Evolutionary conservation across 495 filamentous ascomycete genomes (phyloP).

Genomic region (Xylaria nigripes): DNA sequence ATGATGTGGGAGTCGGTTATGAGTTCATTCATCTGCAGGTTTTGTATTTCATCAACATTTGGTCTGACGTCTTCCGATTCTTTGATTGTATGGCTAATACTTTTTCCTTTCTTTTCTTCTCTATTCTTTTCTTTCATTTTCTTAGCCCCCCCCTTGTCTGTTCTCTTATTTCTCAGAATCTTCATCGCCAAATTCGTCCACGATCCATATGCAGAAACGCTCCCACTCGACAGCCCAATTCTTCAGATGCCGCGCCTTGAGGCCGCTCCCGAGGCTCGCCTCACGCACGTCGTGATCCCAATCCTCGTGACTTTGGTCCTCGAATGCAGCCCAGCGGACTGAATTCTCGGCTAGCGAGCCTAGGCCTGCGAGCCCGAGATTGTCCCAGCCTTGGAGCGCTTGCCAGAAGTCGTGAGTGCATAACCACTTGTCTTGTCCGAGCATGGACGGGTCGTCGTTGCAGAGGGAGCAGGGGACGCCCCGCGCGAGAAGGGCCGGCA

Average conservation of each 20-base stretch:
- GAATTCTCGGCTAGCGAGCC: conserved; percentile 88
- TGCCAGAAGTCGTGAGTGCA: conserved; percentile 91
- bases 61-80: too few species aligned
- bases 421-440: conserved; percentile 66
- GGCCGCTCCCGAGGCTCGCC: conserved; percentile 63
- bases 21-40: too few species aligned
- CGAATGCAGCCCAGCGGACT: conserved; percentile 80
- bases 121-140: background rate
- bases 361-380: conserved; percentile 71
- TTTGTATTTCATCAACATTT: too few species aligned
- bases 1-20: too few species aligned
- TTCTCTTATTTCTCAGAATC: background rate
- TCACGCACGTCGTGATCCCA: conserved; percentile 66
- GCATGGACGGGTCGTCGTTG: conserved; percentile 80
- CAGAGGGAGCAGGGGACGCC: conserved; percentile 69
- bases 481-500: conserved; percentile 75
- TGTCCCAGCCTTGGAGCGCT: conserved; percentile 76
- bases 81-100: too few species aligned
- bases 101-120: background rate
- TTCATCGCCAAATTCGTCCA: conserved; percentile 65
- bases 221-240: conserved; percentile 81
- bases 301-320: conserved; percentile 59
- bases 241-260: conserved; percentile 62
- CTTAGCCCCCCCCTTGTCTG: conserved; percentile 2
- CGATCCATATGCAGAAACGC: conserved; percentile 84